Conservation (phyloP, 2,329 filamentous ascomycete species). For the Fusarium solani-melongenae region DNA sequence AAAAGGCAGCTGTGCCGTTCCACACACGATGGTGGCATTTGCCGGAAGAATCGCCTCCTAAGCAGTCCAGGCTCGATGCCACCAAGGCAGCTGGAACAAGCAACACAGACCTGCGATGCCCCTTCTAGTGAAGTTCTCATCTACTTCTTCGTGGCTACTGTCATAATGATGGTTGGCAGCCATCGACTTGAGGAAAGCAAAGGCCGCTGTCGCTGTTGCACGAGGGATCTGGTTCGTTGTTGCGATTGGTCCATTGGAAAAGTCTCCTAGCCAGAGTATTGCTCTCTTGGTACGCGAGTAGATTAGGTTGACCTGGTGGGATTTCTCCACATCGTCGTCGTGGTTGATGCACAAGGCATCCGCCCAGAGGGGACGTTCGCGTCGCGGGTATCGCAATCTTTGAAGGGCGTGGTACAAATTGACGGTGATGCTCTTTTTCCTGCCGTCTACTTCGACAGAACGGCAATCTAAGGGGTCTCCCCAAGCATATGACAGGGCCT, state of each 20-base stretch:
- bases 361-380: neutral
- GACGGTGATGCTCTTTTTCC: neutral
- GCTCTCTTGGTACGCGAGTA: neutral
- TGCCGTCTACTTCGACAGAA: neutral
- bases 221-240: neutral
- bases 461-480: neutral
- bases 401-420: neutral
- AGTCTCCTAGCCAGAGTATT: slow-evolving; percentile 13
- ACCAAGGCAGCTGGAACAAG: neutral
- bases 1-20: neutral
- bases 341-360: slow-evolving; percentile 16
- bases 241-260: neutral
- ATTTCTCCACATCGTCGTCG: neutral
- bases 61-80: neutral
- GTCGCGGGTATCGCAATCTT: neutral
- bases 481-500: neutral
- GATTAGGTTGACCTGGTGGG: slow-evolving; percentile 1
- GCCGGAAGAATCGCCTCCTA: neutral
- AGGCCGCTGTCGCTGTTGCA: neutral
- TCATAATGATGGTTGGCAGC: neutral
- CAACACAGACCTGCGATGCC: neutral
- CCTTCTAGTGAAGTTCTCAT: no score
- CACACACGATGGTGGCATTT: neutral
- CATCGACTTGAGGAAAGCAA: neutral
- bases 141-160: no score